Percentiles rank a stretch among this genome's conserved stretches.
Conservation (phyloP, 2,329 filamentous ascomycete species). For the Cercospora sp. region DNA sequence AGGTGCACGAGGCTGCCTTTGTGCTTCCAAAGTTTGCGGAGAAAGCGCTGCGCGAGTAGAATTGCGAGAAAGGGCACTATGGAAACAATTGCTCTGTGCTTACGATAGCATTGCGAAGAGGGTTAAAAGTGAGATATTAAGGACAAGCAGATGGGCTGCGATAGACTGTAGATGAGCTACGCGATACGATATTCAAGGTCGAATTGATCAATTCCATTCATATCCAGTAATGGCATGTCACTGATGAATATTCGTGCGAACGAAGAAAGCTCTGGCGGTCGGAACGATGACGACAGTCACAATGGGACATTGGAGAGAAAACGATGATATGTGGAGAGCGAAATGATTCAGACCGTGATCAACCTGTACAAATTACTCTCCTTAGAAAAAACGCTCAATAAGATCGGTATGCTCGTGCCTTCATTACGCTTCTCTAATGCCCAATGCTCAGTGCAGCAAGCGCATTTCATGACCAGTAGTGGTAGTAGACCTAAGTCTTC, state of each 20-base stretch:
- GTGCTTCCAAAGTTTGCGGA: conserved; percentile 90
- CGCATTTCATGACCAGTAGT: background rate
- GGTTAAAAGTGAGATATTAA: background rate
- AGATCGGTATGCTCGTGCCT: conserved; percentile 10
- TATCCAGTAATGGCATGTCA: no score
- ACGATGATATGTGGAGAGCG: no score
- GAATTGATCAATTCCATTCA: background rate
- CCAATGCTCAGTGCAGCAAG: conserved; percentile 11
- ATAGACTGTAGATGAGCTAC: background rate
- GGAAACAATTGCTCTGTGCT: background rate
- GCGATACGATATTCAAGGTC: background rate
- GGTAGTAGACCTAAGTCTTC: background rate
- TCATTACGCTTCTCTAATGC: conserved; percentile 5
- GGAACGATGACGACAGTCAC: no score
- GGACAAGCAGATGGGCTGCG: background rate
- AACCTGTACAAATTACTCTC: background rate
- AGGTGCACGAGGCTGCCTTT: conserved; percentile 94
- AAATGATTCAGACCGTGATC: background rate
- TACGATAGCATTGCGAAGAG: background rate
- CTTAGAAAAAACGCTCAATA: background rate
- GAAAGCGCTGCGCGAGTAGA: conserved; percentile 57
- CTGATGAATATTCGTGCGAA: background rate
- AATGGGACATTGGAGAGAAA: no score
- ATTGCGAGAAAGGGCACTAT: background rate
- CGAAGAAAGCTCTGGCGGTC: no score